Percentiles rank a stretch among this genome's conserved stretches.
These are phyloP conservation scores for Phymatotrichopsis omnivora DNA, from an alignment of 2,329 filamentous ascomycete species.

Conservation along the genomic window DNA sequence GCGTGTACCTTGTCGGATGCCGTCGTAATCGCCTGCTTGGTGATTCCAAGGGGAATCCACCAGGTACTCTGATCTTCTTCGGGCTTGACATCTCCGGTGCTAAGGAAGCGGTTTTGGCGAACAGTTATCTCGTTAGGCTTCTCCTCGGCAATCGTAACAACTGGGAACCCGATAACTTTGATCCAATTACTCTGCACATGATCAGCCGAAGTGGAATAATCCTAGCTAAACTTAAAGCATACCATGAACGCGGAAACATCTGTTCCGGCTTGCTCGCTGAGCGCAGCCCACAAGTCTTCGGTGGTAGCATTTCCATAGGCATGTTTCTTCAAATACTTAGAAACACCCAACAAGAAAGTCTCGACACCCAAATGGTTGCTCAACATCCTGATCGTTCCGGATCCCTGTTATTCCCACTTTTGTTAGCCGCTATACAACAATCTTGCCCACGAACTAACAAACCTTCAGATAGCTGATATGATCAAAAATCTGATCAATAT, in stretches of 20 bases:
- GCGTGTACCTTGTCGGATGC: conserved; percentile 49
- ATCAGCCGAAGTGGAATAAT: not conserved
- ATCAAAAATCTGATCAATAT: conserved; percentile 97
- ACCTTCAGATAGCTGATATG: conserved; percentile 71
- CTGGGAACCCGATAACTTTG: conserved; percentile 85
- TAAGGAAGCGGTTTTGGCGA: conserved; percentile 80
- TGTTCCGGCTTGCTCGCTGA: conserved; percentile 77
- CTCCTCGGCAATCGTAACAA: conserved; percentile 76
- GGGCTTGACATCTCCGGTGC: conserved; percentile 78
- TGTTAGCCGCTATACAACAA: not conserved
- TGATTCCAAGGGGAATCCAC: conserved; percentile 88
- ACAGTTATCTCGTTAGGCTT: conserved; percentile 70
- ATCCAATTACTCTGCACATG: conserved; percentile 64
- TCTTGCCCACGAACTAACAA: not conserved
- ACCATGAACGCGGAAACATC: conserved; percentile 81
- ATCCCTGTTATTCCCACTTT: conserved; percentile 54
- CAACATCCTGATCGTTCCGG: conserved; percentile 92
- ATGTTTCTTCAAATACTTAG: conserved; percentile 78
- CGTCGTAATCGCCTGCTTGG: conserved; percentile 55
- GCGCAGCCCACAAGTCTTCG: conserved; percentile 77
- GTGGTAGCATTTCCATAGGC: conserved; percentile 70
- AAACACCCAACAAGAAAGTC: conserved; percentile 81
- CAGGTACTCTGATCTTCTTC: conserved; percentile 87
- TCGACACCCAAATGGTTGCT: conserved; percentile 80
- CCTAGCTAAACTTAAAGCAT: conserved; percentile 15